Conservation (phyloP, 2,329 filamentous ascomycete genomes). For the Ceratocystis cacaofunesta region DNA sequence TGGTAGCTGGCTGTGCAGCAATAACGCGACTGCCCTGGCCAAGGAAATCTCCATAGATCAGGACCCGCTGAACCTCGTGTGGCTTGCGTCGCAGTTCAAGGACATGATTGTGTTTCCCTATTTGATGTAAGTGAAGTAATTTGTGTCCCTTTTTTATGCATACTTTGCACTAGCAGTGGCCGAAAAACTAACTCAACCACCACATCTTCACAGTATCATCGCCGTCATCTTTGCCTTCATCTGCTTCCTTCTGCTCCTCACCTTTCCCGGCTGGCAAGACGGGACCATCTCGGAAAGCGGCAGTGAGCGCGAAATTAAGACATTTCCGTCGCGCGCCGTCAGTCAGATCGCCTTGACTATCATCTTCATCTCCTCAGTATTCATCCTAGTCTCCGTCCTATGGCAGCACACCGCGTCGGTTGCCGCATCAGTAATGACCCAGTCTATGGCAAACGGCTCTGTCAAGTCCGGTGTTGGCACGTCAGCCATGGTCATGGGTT, state of each 20-base stretch:
- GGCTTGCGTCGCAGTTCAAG: constrained; percentile 94
- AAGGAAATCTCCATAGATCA: constrained; percentile 80
- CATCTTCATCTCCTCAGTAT: constrained; percentile 65
- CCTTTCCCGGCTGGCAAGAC: constrained; percentile 95
- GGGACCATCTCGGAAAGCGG: constrained; percentile 50
- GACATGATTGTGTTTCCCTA: constrained; percentile 98
- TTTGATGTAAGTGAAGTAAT: constrained; percentile 53
- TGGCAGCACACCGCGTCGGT: constrained; percentile 96
- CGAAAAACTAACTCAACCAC: not conserved
- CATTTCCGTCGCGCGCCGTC: constrained; percentile 81
- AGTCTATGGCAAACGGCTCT: constrained; percentile 81
- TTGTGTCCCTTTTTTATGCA: not conserved
- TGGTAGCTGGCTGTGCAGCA: constrained; percentile 85
- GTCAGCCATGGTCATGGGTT: constrained; percentile 89
- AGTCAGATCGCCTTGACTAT: constrained; percentile 86
- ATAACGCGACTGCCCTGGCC: constrained; percentile 87
- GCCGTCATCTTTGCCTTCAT: constrained; percentile 95
- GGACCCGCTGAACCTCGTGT: constrained; percentile 92
- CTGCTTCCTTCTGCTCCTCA: constrained; percentile 85
- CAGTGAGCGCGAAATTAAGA: constrained; percentile 79
- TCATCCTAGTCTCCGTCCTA: constrained; percentile 58
- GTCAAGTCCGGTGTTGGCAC: constrained; percentile 82
- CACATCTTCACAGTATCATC: constrained; percentile 54
- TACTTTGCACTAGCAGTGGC: too few species aligned
- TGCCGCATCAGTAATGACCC: constrained; percentile 80